A percentile compares a stretch with the other conserved stretches of the same genome.
phyloP scores from a whole-genome alignment of 345 rosid genomes.

The Rhizophora apiculata region DNA sequence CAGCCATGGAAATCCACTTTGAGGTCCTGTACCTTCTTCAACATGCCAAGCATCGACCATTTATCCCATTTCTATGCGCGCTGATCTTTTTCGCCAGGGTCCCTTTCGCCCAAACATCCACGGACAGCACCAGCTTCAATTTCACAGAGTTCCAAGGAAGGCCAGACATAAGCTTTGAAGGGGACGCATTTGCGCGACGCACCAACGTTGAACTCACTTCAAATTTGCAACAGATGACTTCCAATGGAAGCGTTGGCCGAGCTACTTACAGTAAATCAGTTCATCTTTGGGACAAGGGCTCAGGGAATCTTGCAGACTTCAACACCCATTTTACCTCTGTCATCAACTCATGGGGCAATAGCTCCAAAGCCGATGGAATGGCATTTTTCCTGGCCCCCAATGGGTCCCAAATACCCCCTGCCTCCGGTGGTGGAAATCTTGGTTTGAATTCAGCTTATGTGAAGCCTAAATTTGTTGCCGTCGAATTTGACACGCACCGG shows the following conservation, averaged over 20 bases:
- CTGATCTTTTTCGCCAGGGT: background rate
- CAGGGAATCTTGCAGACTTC: conserved; percentile 9
- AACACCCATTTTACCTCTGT: conserved; percentile 11
- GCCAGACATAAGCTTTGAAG: background rate
- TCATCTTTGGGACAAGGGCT: conserved; percentile 19
- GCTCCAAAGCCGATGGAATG: conserved; percentile 1
- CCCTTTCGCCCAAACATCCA: background rate
- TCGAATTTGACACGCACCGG: conserved; percentile 16
- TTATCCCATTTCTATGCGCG: too few relatives aligned
- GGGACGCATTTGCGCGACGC: background rate
- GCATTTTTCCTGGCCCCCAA: conserved; percentile 17
- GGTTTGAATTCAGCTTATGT: background rate
- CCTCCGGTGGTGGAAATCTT: conserved; percentile 1
- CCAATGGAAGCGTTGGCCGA: conserved; percentile 5
- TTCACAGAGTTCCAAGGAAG: background rate
- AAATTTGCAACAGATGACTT: background rate
- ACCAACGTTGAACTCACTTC: background rate
- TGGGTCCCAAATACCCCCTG: conserved; percentile 6
- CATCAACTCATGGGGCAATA: background rate
- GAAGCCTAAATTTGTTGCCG: conserved; percentile 4
- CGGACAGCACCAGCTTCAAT: background rate
- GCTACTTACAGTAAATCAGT: background rate
- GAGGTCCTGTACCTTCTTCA: too few relatives aligned
- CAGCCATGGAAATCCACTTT: too few relatives aligned
- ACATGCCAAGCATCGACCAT: too few relatives aligned